A percentile compares a stretch with the other conserved stretches of the same genome.
These are phyloP conservation scores for Pinus albicaulis DNA, from an alignment of 75 land plant species.

Conservation along the genomic window DNA sequence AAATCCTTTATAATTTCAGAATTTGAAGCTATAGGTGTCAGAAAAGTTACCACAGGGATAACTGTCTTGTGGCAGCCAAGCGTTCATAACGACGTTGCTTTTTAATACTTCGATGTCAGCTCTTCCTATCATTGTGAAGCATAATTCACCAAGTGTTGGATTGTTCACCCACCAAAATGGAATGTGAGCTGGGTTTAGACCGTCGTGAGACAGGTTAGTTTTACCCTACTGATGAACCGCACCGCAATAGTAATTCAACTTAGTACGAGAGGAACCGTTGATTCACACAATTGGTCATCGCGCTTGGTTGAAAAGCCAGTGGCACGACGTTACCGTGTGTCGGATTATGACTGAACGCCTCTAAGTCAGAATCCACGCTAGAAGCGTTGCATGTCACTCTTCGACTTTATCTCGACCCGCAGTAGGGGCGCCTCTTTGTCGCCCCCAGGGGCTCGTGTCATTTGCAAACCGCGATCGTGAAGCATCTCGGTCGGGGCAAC, in stretches of 20 bases:
- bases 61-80: constrained; percentile 23
- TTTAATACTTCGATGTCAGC: constrained; percentile 28
- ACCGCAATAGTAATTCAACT: constrained; percentile 39
- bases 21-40: constrained; percentile 12
- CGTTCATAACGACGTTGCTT: constrained; percentile 22
- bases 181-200: constrained; percentile 37
- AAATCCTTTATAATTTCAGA: constrained; percentile 22
- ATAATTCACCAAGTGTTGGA: constrained; percentile 38
- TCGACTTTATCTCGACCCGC: too few relatives aligned
- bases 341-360: constrained; percentile 66
- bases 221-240: constrained; percentile 18
- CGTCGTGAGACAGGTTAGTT: constrained; percentile 33
- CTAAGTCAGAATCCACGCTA: constrained; percentile 63
- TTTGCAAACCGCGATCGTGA: too few relatives aligned
- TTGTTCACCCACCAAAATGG: constrained; percentile 38
- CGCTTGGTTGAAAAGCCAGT: constrained; percentile 53
- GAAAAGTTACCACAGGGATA: constrained; percentile 16
- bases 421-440: too few relatives aligned
- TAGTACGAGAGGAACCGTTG: constrained; percentile 50
- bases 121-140: constrained; percentile 36
- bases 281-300: constrained; percentile 41
- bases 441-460: too few relatives aligned
- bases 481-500: too few relatives aligned
- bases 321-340: constrained; percentile 58
- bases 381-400: background rate